Evolutionary conservation across 257 asterid genomes (phyloP).

Genomic region (Solanum pimpinellifolium): DNA sequence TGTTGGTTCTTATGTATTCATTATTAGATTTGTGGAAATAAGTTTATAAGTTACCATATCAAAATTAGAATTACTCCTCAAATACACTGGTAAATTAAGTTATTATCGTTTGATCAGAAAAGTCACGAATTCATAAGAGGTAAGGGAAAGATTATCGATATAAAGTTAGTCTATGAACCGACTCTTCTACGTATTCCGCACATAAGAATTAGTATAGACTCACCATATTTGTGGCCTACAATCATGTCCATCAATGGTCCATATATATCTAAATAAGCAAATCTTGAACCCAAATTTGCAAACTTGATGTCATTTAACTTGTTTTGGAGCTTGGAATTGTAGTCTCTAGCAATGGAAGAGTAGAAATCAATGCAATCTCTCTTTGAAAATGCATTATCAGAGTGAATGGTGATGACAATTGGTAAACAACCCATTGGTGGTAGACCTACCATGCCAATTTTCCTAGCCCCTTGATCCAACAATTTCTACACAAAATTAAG

Average conservation of each 20-base stretch:
- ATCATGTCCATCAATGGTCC: constrained; percentile 33
- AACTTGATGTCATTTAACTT: constrained; percentile 6
- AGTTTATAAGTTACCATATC: not conserved
- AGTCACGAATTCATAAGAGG: not conserved
- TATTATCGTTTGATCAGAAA: not conserved
- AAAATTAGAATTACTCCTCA: not conserved
- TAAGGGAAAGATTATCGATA: not conserved
- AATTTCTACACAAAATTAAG: constrained; percentile 22
- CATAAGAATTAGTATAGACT: not conserved
- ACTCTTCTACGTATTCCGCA: not conserved
- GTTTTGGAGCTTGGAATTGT: constrained; percentile 34
- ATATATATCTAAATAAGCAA: constrained; percentile 42
- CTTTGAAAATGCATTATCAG: constrained; percentile 9
- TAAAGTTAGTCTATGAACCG: not conserved
- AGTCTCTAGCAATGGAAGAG: constrained; percentile 33
- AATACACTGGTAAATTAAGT: not conserved
- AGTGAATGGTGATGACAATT: constrained; percentile 28
- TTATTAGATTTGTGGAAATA: not conserved
- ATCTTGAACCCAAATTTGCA: constrained; percentile 7
- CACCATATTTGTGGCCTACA: constrained; percentile 31
- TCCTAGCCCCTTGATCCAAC: constrained; percentile 43
- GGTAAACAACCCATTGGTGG: constrained; percentile 83
- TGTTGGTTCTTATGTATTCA: not conserved
- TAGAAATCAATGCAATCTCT: constrained; percentile 30
- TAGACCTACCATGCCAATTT: constrained; percentile 64